Percentiles rank a stretch among this genome's conserved stretches.
Evolutionary conservation across 108 stramenopile genomes (phyloP).

Genomic region (Fragilaria crotonensis): DNA sequence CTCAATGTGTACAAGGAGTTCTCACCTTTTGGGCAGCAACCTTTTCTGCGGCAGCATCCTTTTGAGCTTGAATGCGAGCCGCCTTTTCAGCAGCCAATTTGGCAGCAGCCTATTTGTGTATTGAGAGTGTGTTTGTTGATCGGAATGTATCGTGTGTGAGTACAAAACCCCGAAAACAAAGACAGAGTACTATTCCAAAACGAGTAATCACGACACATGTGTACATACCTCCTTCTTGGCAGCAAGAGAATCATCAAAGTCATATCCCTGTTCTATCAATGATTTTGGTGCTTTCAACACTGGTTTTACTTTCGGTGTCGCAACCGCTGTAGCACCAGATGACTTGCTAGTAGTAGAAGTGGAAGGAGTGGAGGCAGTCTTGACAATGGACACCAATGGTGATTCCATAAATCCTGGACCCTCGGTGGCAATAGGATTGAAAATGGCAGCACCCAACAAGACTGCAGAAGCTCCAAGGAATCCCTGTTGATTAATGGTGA

Average conservation of each 20-base stretch:
- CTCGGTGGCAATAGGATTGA: not conserved
- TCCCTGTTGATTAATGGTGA: not conserved
- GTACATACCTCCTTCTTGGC: not conserved
- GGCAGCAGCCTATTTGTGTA: not conserved
- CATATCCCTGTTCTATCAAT: constrained; percentile 1
- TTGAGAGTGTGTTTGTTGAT: no score
- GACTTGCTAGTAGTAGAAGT: not conserved
- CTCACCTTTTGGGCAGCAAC: not conserved
- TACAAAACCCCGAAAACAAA: no score
- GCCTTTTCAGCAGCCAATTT: not conserved
- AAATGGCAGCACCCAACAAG: not conserved
- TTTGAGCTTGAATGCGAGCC: not conserved
- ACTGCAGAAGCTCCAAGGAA: not conserved
- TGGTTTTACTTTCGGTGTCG: no score
- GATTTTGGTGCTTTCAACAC: not conserved
- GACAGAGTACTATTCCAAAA: no score
- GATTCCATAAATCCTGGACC: not conserved
- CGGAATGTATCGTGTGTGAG: no score
- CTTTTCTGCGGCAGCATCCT: not conserved
- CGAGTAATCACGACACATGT: no score
- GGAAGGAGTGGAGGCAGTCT: not conserved
- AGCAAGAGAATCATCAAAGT: not conserved
- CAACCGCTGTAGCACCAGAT: not conserved
- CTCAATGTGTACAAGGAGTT: not conserved
- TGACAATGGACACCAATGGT: not conserved